phyloP scores from a whole-genome alignment of 2,329 filamentous ascomycete species.

The Arthrobotrys entomopaga region DNA sequence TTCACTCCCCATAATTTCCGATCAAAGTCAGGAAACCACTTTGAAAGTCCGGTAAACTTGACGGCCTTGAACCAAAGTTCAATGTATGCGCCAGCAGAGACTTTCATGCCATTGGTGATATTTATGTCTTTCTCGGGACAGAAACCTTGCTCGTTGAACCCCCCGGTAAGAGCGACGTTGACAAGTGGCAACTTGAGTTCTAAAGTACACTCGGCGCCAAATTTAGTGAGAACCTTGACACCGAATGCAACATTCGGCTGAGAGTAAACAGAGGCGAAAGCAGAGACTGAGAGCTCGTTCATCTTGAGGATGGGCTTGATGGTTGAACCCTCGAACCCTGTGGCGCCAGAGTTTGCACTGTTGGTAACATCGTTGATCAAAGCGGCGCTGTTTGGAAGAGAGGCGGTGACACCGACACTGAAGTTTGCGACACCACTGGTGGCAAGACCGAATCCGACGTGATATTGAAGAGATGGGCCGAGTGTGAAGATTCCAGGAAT shows the following conservation, averaged over 20 bases:
- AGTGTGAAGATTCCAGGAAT: conserved; percentile 56
- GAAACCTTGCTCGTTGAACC: conserved; percentile 49
- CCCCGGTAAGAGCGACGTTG: conserved; percentile 44
- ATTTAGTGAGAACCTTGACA: conserved; percentile 57
- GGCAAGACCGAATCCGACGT: conserved; percentile 37
- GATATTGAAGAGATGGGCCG: conserved; percentile 56
- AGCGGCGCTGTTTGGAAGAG: conserved; percentile 23
- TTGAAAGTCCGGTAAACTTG: conserved; percentile 41
- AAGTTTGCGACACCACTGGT: conserved; percentile 32
- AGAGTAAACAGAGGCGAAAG: conserved; percentile 57
- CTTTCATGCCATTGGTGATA: conserved; percentile 26
- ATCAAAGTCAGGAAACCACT: conserved; percentile 23
- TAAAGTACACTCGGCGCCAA: conserved; percentile 55
- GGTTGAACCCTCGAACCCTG: conserved; percentile 57
- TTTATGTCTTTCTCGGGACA: conserved; percentile 28
- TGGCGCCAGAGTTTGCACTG: conserved; percentile 55
- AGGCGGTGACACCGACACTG: conserved; percentile 25
- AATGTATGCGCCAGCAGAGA: conserved; percentile 31
- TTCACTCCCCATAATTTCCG: conserved; percentile 40
- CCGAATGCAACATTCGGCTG: conserved; percentile 58
- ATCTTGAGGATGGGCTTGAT: conserved; percentile 58
- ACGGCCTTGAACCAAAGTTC: conserved; percentile 52
- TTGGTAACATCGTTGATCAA: conserved; percentile 56
- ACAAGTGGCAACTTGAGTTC: conserved; percentile 56
- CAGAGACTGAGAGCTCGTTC: conserved; percentile 56